A percentile compares a stretch with the other conserved stretches of the same genome.
Conservation (phyloP, 1,284 basidiomycete species). For the Ganoderma sp. region DNA sequence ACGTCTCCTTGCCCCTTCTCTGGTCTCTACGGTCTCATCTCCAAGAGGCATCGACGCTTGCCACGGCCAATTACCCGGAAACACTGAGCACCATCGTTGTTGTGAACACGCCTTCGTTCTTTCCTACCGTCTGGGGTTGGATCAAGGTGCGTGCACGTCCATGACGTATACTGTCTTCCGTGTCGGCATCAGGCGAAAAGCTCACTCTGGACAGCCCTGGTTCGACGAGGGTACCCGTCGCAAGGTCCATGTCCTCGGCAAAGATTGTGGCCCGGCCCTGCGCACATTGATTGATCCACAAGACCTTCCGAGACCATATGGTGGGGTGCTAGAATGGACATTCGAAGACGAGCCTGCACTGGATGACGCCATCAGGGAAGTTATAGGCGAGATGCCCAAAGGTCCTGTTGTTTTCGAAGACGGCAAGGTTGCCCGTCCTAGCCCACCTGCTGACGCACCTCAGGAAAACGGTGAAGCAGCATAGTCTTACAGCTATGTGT, state of each 20-base stretch:
- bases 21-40: slow-evolving; percentile 74
- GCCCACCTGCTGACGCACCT: slow-evolving; percentile 9
- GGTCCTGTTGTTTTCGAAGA: slow-evolving; percentile 58
- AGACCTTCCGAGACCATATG: slow-evolving; percentile 70
- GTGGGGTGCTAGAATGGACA: slow-evolving; percentile 70
- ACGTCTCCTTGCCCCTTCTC: slow-evolving; percentile 64
- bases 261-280: slow-evolving; percentile 57
- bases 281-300: slow-evolving; percentile 57
- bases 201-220: slow-evolving; percentile 54
- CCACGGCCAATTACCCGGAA: slow-evolving; percentile 82
- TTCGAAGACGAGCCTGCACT: slow-evolving; percentile 66
- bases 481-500: neutral
- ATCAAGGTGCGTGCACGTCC: slow-evolving; percentile 57
- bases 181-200: neutral
- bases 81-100: slow-evolving; percentile 68
- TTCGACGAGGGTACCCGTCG: slow-evolving; percentile 77
- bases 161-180: neutral
- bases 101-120: slow-evolving; percentile 79
- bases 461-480: neutral
- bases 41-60: slow-evolving; percentile 73
- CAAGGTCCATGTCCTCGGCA: slow-evolving; percentile 73
- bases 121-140: slow-evolving; percentile 81
- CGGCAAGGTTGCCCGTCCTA: slow-evolving; percentile 43
- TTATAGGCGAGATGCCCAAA: slow-evolving; percentile 54
- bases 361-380: slow-evolving; percentile 54